Base-by-base conservation (phyloP, 208 protist genomes). In the Leishmania tarentolae region DNA sequence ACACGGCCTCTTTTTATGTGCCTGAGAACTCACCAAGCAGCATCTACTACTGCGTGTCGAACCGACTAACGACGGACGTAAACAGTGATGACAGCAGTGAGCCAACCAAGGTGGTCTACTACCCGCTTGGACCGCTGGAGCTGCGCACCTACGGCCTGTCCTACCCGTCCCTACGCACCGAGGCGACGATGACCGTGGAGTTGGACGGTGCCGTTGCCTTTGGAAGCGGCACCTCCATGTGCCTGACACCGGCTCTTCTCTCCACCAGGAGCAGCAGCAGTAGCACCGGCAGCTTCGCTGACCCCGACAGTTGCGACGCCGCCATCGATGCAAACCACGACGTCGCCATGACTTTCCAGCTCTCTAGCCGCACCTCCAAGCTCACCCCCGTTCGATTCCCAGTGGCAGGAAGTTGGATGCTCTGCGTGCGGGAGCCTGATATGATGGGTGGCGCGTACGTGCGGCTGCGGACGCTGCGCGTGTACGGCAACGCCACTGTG, bases 41-140 rank as follows among this genome's bases (percentile, higher is more conserved):
- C 11, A 78, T 89, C 21, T 89, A 78, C 78, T 79, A 86, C 21
- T 95, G 91, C 71, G 80, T 95, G 11, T 93, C 91, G 15, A 93
- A 91, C 40, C 87, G 87, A 21, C 50, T 87, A 46, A 82, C 79
- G 21, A 81, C 75, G 17, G 69, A 71, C 50, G 5, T 15, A 50
- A 73, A 84, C 47, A 42, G 76, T 72, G 70, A 59, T 31, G 37
- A 73, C 40, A 83, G 83, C 75, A 75, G 61, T 46, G 28, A 83
- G 82, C 59, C 47, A 21, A 85, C 81, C 46, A 77, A 21, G 50
- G 66, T 81, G 2, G 80, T 79, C 40, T 83, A 74, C 63, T 95
- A 95, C 83, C 42, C 75, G 7, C 31, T 91, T 19, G 80, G 80
- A 44, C 70, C 56, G 4, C 72, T 95, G 37, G 76, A 35, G 19